phyloP scores from a whole-genome alignment of 345 rosid species.

The Sisymbrium altissimum region DNA sequence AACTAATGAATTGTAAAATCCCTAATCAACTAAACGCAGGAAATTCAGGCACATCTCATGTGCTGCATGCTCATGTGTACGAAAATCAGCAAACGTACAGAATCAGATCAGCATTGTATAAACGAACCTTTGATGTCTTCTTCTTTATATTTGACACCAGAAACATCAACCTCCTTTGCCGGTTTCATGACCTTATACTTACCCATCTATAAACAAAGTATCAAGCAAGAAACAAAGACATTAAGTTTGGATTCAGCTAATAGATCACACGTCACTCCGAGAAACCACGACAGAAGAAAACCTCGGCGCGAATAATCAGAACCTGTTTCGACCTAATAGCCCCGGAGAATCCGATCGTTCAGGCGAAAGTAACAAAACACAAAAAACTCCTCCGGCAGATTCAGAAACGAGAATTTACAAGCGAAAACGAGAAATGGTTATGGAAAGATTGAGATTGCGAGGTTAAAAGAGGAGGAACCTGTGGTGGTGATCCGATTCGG shows the following conservation, averaged over 20 bases:
- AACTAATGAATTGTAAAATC: too few species aligned
- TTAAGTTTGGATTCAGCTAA: not conserved
- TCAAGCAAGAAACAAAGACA: not conserved
- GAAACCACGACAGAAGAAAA: too few species aligned
- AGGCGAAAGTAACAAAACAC: too few species aligned
- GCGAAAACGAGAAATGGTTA: not conserved
- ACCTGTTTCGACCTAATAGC: too few species aligned
- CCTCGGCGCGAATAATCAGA: too few species aligned
- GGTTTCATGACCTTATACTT: slow-evolving; percentile 55
- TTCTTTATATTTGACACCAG: slow-evolving; percentile 48
- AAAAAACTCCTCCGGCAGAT: not conserved
- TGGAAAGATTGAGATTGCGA: not conserved
- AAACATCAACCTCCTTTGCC: slow-evolving; percentile 52
- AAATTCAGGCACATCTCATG: not conserved
- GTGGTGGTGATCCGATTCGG: slow-evolving; percentile 5
- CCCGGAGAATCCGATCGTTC: too few species aligned
- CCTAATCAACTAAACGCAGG: too few species aligned
- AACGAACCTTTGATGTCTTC: slow-evolving; percentile 52
- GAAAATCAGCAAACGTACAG: not conserved
- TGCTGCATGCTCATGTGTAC: too few species aligned
- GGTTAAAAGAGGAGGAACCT: not conserved
- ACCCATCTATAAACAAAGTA: slow-evolving; percentile 43
- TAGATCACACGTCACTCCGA: not conserved
- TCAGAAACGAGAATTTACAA: not conserved
- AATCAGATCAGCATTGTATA: slow-evolving; percentile 1